Base-by-base conservation (phyloP, 305 asterid genomes). In the Nicotiana rustica region DNA sequence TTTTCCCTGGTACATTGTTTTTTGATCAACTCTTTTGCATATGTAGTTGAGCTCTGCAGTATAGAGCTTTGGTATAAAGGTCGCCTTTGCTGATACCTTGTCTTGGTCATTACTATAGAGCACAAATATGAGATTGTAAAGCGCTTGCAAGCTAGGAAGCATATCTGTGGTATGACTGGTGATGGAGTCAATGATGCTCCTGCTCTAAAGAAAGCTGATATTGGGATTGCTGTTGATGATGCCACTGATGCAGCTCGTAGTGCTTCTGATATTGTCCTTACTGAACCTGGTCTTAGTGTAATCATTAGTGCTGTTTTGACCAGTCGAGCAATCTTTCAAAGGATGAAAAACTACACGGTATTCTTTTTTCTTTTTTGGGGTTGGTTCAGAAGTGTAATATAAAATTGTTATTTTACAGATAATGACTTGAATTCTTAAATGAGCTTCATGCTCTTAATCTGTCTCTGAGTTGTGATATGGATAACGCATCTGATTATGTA, bases 221-320 rank as follows among this genome's bases (percentile, higher is more conserved):
- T 96, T 38, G 99, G 98, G 68, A 96, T 96, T 84, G 99, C 99
- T 75, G 99, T 96, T 66, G 98, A 91, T 62, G 99, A 96, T 91
- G 99, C 99, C 1, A 96, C 99, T 83, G 99, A 96, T 88, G 99
- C 99, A 55, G 99, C 99, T 85, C 97, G 99, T 57, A 92, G 99
- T 86, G 99, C 99, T 90, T 97, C 98, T 17, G 99, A 97, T 81
- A 97, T 97, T 83, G 99, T 97, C 60, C 99, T 97, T 79, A 95
- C 99, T 1, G 99, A 97, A 83, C 99, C 99, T 59, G 99, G 99
- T 71, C 97, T 97, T 61, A 97, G 99, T 81, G 99, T 97, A 73
- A 97, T 97, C 60, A 97, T 97, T 17, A 97, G 99, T 73, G 99
- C 99, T 85, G 99, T 97, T 79, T 90, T 97, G 85, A 97, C 99